A percentile compares a stretch with the other conserved stretches of the same genome.
These are phyloP conservation scores for Massarina eburnea DNA, from an alignment of 2,329 filamentous ascomycete species.

Conservation along the genomic window DNA sequence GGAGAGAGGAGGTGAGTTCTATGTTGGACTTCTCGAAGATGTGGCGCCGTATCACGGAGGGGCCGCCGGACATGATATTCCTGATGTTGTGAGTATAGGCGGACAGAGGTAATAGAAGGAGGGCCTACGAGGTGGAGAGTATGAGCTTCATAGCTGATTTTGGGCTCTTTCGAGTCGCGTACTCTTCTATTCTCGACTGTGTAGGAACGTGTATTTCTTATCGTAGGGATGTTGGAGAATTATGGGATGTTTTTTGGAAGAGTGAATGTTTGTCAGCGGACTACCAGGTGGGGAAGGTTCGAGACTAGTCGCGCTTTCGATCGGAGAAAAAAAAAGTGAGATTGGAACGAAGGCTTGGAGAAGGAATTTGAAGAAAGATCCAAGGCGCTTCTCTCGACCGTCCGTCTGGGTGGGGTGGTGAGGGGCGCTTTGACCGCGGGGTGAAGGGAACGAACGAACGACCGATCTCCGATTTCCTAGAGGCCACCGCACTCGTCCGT, in stretches of 20 bases:
- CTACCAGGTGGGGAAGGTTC: too few relatives aligned
- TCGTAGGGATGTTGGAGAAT: neutral
- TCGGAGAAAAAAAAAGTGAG: too few relatives aligned
- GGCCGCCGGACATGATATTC: constrained; percentile 84
- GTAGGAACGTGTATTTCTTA: too few relatives aligned
- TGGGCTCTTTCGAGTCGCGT: neutral
- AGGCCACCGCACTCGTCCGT: constrained; percentile 15
- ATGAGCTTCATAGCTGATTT: constrained; percentile 71
- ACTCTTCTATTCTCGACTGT: neutral
- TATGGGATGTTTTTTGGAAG: neutral
- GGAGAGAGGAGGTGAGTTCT: constrained; percentile 86
- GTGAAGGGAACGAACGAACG: too few relatives aligned
- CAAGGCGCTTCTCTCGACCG: neutral
- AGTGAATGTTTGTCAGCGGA: constrained; percentile 22
- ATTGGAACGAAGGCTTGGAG: too few relatives aligned
- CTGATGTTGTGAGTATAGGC: constrained; percentile 60
- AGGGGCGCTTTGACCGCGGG: constrained; percentile 14
- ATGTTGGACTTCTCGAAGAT: constrained; percentile 83
- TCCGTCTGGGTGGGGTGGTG: too few relatives aligned
- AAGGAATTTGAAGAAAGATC: neutral
- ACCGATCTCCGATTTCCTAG: constrained; percentile 12
- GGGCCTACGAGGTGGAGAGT: constrained; percentile 78
- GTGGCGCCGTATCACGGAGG: constrained; percentile 79
- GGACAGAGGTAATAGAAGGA: neutral
- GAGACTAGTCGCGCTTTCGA: too few relatives aligned